These are phyloP conservation scores for Fusarium sp. DNA, from an alignment of 2,329 filamentous ascomycete genomes.

Conservation along the genomic window DNA sequence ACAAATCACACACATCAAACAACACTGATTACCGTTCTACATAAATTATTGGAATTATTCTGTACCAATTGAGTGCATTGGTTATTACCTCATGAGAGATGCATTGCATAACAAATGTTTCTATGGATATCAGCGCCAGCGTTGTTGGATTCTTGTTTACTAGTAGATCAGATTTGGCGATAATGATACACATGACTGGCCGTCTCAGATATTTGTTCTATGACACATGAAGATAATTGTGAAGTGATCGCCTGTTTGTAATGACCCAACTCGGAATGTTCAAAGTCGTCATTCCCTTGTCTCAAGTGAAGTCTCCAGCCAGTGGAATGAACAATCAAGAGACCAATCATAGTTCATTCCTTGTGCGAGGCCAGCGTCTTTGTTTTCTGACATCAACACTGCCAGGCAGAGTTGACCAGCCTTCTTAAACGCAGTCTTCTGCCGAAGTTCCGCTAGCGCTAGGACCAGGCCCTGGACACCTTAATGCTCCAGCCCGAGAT, in stretches of 20 bases:
- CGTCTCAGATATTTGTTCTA: accelerated
- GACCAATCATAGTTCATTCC: accelerated
- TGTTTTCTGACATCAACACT: background rate
- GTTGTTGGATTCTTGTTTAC: background rate
- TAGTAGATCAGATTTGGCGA: too few species aligned
- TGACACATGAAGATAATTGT: background rate
- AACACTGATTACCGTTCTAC: too few species aligned
- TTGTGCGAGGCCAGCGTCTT: accelerated
- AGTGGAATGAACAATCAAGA: accelerated
- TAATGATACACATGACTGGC: background rate
- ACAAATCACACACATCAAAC: accelerated
- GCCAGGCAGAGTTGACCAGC: background rate
- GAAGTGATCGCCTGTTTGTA: too few species aligned
- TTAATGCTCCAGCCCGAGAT: accelerated
- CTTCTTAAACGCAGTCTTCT: background rate
- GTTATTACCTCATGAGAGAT: too few species aligned
- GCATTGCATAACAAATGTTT: background rate
- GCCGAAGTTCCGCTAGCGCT: background rate
- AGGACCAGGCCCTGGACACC: background rate
- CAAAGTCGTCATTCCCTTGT: background rate
- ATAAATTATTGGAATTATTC: background rate
- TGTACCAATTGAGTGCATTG: too few species aligned
- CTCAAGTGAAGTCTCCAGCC: accelerated
- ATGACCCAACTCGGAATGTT: background rate
- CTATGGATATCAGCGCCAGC: background rate